These are phyloP conservation scores for Bruguiera parviflora DNA, from an alignment of 345 rosid species.

Conservation along the genomic window DNA sequence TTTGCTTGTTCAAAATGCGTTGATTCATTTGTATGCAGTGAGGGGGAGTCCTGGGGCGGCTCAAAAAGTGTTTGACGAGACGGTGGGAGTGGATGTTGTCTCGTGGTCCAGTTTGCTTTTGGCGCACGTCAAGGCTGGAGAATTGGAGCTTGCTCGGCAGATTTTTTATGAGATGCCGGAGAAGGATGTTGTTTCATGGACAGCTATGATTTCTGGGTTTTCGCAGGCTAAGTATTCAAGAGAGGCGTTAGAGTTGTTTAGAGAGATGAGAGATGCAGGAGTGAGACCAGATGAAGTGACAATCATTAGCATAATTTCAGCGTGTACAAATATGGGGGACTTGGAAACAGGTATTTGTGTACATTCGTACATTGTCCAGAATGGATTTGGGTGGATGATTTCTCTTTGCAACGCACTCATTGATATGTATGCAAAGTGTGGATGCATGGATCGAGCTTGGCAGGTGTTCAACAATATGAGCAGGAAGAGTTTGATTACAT, in stretches of 20 bases:
- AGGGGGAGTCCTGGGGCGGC: constrained; percentile 15
- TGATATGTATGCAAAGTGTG: constrained; percentile 38
- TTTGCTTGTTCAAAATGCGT: constrained; percentile 30
- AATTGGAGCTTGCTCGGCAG: constrained; percentile 23
- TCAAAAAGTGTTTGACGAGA: constrained; percentile 22
- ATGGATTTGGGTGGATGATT: constrained; percentile 32
- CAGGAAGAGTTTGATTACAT: constrained; percentile 31
- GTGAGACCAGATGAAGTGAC: constrained; percentile 31
- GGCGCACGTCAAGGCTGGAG: constrained; percentile 21
- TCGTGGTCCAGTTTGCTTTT: constrained; percentile 31
- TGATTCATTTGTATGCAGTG: constrained; percentile 32
- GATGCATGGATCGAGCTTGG: constrained; percentile 28
- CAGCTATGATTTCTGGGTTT: constrained; percentile 27
- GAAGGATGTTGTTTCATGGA: constrained; percentile 32
- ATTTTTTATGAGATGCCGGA: constrained; percentile 32
- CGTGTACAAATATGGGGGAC: constrained; percentile 18
- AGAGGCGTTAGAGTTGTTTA: constrained; percentile 25
- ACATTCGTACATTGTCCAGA: constrained; percentile 26
- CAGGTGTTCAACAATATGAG: constrained; percentile 28
- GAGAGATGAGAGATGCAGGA: constrained; percentile 14
- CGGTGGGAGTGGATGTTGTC: constrained; percentile 22
- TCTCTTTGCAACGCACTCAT: constrained; percentile 37
- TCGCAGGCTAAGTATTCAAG: constrained; percentile 15
- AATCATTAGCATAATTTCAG: constrained; percentile 26
- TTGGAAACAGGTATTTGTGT: constrained; percentile 20